Base-by-base conservation (phyloP, 768 basidiomycete species). In the Suillus tomentosus region DNA sequence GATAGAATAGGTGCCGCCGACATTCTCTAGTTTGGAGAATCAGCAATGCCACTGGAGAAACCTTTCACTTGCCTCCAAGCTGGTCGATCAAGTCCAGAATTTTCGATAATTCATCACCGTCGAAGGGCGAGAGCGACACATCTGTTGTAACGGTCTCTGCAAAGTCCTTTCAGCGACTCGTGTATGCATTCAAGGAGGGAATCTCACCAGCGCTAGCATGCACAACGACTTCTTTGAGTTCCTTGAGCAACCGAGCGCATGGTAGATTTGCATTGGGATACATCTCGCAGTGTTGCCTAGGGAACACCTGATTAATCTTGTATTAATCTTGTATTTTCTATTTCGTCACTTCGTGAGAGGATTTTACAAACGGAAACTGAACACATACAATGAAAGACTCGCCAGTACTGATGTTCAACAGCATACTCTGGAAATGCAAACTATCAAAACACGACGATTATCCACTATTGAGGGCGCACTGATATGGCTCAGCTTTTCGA, bases 401-500 rank as follows among this genome's bases (percentile, higher is more conserved):
- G 70, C 74, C 73, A 76, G 64, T 74, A 74, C 22, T 63, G 64
- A 15, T 64, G 48, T 36, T 69, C 67, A 10, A 73, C 15, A 4
- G 65, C 65, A 43, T 69, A 66, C 31, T 64, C 73, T 75, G 42
- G 6, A 53, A 42, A 57, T 9, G 17, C 17, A 13, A 22, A 31
- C 5, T 14, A 43, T 66, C 36, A 61, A 64, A 54, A 34, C 11
- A 34, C 45, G 60, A 51, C 39, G 11, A 61, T 37, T 37, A 17
- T 36, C 8, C 22, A 45, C 50, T 3, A 37, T 45, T 36, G 43
- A 9, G 31, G 36, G 47, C 79, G 57, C 61, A 85, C 85, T 74
- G 15, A 83, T 69, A 67, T 82, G 81, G 5, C 75, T 71, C 24
- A 74, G 66, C 3, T 74, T 72, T 10, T 73, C 75, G 1, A 79